Conservation (phyloP, 2,329 filamentous ascomycete species). For the Nannizziopsis barbatae region DNA sequence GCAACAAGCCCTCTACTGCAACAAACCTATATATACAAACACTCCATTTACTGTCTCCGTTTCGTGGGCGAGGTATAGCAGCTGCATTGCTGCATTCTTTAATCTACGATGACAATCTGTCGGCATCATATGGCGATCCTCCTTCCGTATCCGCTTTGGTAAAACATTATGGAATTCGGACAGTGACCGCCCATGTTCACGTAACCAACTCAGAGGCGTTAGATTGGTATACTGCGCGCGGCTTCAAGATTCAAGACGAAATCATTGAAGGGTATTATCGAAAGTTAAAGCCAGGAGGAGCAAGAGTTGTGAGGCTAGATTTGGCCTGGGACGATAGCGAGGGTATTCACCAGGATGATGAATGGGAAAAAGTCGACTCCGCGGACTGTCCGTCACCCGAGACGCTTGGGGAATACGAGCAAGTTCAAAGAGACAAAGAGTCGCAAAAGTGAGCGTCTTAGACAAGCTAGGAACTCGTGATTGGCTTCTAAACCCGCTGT, state of each 20-base stretch:
- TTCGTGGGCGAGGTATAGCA: slow-evolving; percentile 48
- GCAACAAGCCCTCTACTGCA: slow-evolving; percentile 11
- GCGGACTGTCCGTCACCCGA: slow-evolving; percentile 27
- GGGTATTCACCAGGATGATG: slow-evolving; percentile 26
- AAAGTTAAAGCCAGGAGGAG: slow-evolving; percentile 45
- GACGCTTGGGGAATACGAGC: slow-evolving; percentile 25
- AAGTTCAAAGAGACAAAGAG: slow-evolving; percentile 24
- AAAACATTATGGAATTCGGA: slow-evolving; percentile 40
- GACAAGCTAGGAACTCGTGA: slow-evolving; percentile 5
- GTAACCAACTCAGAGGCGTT: slow-evolving; percentile 50
- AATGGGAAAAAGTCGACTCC: slow-evolving; percentile 34
- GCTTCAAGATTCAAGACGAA: slow-evolving; percentile 42
- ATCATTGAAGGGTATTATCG: slow-evolving; percentile 49
- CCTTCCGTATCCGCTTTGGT: slow-evolving; percentile 29
- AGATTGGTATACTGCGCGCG: slow-evolving; percentile 49
- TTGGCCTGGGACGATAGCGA: slow-evolving; percentile 24
- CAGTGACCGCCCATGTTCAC: slow-evolving; percentile 53
- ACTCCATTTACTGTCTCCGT: slow-evolving; percentile 48
- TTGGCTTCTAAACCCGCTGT: too few relatives aligned
- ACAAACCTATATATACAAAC: slow-evolving; percentile 51
- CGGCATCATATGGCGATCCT: neutral
- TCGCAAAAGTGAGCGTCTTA: slow-evolving; percentile 24
- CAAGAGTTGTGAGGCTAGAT: slow-evolving; percentile 36
- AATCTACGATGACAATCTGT: slow-evolving; percentile 20
- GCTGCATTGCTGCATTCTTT: slow-evolving; percentile 42